Base-by-base conservation (phyloP, 169 alveolate genomes). In the Theileria sp. region DNA sequence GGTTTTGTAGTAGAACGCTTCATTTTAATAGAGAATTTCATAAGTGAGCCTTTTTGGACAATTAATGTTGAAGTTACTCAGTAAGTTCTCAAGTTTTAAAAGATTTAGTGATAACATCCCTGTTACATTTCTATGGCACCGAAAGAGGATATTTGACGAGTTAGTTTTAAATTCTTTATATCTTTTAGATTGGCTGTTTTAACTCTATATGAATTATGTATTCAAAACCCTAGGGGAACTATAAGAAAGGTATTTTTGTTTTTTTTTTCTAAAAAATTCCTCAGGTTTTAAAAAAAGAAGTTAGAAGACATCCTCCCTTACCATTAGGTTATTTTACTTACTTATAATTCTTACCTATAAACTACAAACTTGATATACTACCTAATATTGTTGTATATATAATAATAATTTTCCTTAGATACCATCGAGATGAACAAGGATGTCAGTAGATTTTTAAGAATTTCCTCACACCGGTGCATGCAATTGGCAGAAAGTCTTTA, bases 1-100 rank as follows among this genome's bases (percentile, higher is more conserved):
- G 99, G 99, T 12, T 98, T 98, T 82, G 97, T 98, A 17, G 99
- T 97, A n/a, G 96, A 96, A 58, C 92, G 99, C 88, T 95, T 87
- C 60, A 75, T 92, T 70, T 94, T 95, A 79, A 95, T 96, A 13
- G 89, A 95, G 75, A 91, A 94, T 69, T 98, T 97, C 85, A 87
- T 79, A 21, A 86, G 96, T 21, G 99, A 98, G 84, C 85, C 88
- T 36, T 97, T 91, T 82, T 98, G 99, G 99, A 83, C 93, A 34
- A 92, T 98, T 26, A 88, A 93, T 70, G 87, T 95, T 77, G 81
- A 91, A 71, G 82, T 80, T 26, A 87, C 73, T 76, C 71, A 38
- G 67, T 38, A 77, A 77, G 68, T 21, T 15, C 6, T 26, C 3
- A 56, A 25, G 9, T 49, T 56, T 32, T 17, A 13, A 32, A 17